Percentiles rank a stretch among this genome's conserved stretches.
These are phyloP conservation scores for Umbelopsis sp. DNA, from an alignment of 192 early-diverging fungal genomes.

Conservation along the genomic window DNA sequence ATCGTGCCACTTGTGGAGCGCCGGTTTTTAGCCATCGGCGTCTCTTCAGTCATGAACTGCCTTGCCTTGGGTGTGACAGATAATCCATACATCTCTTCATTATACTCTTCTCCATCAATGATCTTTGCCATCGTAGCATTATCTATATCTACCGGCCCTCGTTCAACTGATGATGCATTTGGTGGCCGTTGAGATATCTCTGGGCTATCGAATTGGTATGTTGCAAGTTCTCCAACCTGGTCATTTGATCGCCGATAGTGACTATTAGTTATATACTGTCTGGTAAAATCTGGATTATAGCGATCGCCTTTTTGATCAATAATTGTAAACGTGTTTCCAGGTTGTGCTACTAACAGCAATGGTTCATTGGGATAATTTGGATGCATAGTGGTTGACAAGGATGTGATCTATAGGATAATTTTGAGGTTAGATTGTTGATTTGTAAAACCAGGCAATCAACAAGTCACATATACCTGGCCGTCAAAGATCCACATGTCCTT, in stretches of 20 bases:
- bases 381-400: conserved; percentile 47
- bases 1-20: conserved; percentile 15
- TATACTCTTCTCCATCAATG: conserved; percentile 6
- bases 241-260: conserved; percentile 12
- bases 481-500: conserved; percentile 59
- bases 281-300: conserved; percentile 41
- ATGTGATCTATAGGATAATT: conserved; percentile 45
- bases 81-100: conserved; percentile 16
- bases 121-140: neutral
- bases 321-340: conserved; percentile 49
- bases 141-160: neutral
- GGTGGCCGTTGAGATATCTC: conserved; percentile 4
- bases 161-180: neutral
- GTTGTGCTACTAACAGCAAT: conserved; percentile 58
- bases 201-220: conserved; percentile 14
- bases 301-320: conserved; percentile 46
- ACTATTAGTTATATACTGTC: conserved; percentile 19
- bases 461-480: conserved; percentile 45
- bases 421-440: neutral
- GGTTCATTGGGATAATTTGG: conserved; percentile 42
- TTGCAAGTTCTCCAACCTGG: conserved; percentile 3
- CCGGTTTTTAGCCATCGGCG: neutral
- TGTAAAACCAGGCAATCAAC: neutral
- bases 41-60: conserved; percentile 3
- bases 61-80: conserved; percentile 3